Evolutionary conservation across 192 early-diverging fungal genomes (phyloP), one percentile per base, ranked within the genome.

Genomic region (Coemansia sp.): DNA sequence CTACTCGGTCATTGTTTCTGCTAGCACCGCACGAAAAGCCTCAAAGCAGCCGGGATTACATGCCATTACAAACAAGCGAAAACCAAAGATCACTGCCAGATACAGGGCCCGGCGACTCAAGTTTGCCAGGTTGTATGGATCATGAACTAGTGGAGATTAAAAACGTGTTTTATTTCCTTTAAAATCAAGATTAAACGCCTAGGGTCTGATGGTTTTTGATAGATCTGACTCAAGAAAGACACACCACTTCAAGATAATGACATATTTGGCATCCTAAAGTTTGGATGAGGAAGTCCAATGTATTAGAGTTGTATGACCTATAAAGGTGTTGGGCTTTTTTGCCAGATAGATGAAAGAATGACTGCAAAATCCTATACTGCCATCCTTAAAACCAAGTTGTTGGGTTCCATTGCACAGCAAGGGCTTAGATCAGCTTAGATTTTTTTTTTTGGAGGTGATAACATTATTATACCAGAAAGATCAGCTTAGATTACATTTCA

Each of bases 71-170:
- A n/a, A n/a, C n/a, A 31, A 5, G 7, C 7, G 7, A 5, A 31
- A 31, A 31, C 30, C 30, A 5, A 31, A 5, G 30, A 3, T 31
- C 7, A 31, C 30, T 31, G 7, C 4, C 30, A 31, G 30, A 31
- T 7, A 31, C 7, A 31, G 7, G 30, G 7, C 7, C 7, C 30
- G 28, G 55, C 16, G 12, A 10, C 60, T 59, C 41, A 54, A 47
- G 5, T 76, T 52, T 49, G 61, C 60, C 3, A 58, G 49, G 24
- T 49, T 21, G 12, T 60, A 83, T 41, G 30, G 48, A 53, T 3
- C 73, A 49, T 77, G 68, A 77, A 81, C 63, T 0, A 19, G 73
- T 21, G 25, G 54, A 41, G 62, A 64, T 31, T 83, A 69, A 67
- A 67, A n/a, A 30, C 53, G 48, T 23, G 74, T 77, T 51, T 34